phyloP scores from a whole-genome alignment of 495 filamentous ascomycete species.

The Xylaria nigripes region DNA sequence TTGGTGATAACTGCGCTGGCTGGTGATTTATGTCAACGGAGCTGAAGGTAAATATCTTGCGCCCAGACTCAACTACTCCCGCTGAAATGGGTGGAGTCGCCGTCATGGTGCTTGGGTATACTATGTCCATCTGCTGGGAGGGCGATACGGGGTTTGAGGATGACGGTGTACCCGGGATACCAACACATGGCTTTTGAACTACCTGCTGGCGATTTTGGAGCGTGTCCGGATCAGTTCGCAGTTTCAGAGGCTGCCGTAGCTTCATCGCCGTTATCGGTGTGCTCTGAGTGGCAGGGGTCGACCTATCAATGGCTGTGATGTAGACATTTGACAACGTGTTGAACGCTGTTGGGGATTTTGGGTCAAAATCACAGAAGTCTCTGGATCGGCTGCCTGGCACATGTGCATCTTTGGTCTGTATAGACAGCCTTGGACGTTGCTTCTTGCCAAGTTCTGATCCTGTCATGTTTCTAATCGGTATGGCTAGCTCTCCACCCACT shows the following conservation, averaged over 20 bases:
- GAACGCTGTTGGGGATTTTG: conserved; percentile 67
- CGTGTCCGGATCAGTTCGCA: conserved; percentile 33
- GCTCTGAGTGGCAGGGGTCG: conserved; percentile 43
- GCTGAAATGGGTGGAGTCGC: conserved; percentile 44
- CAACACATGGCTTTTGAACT: conserved; percentile 34
- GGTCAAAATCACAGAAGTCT: conserved; percentile 37
- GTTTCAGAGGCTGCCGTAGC: conserved; percentile 34
- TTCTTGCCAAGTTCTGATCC: conserved; percentile 36
- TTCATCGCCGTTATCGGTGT: conserved; percentile 36
- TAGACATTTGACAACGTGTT: conserved; percentile 81
- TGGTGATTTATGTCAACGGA: conserved; percentile 15
- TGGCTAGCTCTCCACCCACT: background rate
- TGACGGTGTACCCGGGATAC: conserved; percentile 37
- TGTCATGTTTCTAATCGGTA: conserved; percentile 10
- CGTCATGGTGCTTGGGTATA: conserved; percentile 40
- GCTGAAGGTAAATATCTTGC: conserved; percentile 34
- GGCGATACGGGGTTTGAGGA: conserved; percentile 38
- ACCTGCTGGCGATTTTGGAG: conserved; percentile 17
- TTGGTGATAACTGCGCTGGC: conserved; percentile 13
- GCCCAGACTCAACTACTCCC: conserved; percentile 30
- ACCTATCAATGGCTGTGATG: conserved; percentile 56
- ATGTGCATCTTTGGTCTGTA: conserved; percentile 53
- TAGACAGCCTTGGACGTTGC: conserved; percentile 59
- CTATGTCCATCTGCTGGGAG: conserved; percentile 29
- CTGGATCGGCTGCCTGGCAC: conserved; percentile 27